These are phyloP conservation scores for Hypoxylon rubiginosum DNA, from an alignment of 2,329 filamentous ascomycete genomes.

Conservation along the genomic window DNA sequence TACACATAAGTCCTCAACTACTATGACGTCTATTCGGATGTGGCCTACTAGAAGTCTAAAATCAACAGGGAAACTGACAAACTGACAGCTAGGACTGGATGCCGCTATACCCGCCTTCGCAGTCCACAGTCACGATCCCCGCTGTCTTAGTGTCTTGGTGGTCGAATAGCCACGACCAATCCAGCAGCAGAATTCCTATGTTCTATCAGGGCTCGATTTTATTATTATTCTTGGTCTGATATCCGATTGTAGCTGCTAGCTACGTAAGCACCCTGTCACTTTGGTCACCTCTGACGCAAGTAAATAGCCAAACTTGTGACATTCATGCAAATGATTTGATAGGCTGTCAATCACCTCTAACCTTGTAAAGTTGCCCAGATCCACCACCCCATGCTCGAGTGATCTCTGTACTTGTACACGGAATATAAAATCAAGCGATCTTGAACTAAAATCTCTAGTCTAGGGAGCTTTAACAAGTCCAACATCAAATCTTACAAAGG, in stretches of 20 bases:
- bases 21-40: slow-evolving; percentile 31
- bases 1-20: slow-evolving; percentile 3
- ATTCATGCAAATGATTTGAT: slow-evolving; percentile 21
- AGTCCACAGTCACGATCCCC: slow-evolving; percentile 21
- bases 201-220: neutral
- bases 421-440: slow-evolving; percentile 24
- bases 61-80: too few species aligned
- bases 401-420: slow-evolving; percentile 19
- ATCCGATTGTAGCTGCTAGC: slow-evolving; percentile 22
- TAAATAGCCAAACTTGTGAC: slow-evolving; percentile 20
- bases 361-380: slow-evolving; percentile 11
- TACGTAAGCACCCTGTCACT: slow-evolving; percentile 40
- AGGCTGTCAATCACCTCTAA: slow-evolving; percentile 11
- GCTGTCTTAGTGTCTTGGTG: slow-evolving; percentile 22
- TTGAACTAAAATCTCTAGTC: neutral
- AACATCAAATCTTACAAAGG: neutral
- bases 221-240: slow-evolving; percentile 13
- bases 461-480: neutral
- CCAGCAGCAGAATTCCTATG: slow-evolving; percentile 1
- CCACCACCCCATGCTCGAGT: slow-evolving; percentile 33
- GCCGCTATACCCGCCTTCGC: slow-evolving; percentile 25
- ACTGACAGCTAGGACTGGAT: too few species aligned
- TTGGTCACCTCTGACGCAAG: slow-evolving; percentile 28
- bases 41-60: slow-evolving; percentile 8
- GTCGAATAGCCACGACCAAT: slow-evolving; percentile 11